Evolutionary conservation across 345 rosid genomes (phyloP).

Genomic region (Moringa oleifera): DNA sequence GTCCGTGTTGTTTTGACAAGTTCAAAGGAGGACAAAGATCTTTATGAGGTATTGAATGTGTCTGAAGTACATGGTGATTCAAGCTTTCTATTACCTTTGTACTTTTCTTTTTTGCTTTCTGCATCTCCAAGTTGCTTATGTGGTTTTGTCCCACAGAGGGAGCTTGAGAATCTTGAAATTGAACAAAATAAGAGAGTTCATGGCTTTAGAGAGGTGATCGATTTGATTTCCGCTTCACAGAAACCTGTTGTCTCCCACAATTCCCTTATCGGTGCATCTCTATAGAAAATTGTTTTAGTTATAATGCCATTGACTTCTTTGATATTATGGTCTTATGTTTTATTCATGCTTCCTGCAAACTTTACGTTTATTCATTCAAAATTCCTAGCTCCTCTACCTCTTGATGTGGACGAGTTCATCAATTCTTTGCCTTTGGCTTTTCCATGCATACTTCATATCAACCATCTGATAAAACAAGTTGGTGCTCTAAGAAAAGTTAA

Average conservation of each 20-base stretch:
- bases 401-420: slow-evolving; percentile 53
- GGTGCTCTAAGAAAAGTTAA: slow-evolving; percentile 38
- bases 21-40: slow-evolving; percentile 69
- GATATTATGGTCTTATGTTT: slow-evolving; percentile 6
- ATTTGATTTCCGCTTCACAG: slow-evolving; percentile 80
- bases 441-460: slow-evolving; percentile 68
- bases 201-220: slow-evolving; percentile 92
- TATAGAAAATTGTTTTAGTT: neutral
- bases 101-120: too few species aligned
- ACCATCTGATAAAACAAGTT: slow-evolving; percentile 55
- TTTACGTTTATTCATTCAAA: slow-evolving; percentile 69
- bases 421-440: slow-evolving; percentile 43
- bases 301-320: slow-evolving; percentile 14
- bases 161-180: slow-evolving; percentile 53
- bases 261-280: slow-evolving; percentile 71
- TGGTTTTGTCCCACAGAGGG: too few species aligned
- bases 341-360: slow-evolving; percentile 41
- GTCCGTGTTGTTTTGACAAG: slow-evolving; percentile 67
- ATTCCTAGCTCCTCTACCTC: slow-evolving; percentile 74
- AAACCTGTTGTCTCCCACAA: slow-evolving; percentile 76
- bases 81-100: too few species aligned
- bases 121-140: too few species aligned
- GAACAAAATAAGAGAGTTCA: slow-evolving; percentile 60
- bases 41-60: slow-evolving; percentile 46
- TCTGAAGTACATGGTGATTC: slow-evolving; percentile 2